A percentile compares a stretch with the other conserved stretches of the same genome.
Conservation (phyloP, 164 flowering plant genomes). For the Liriodendron chinense region DNA sequence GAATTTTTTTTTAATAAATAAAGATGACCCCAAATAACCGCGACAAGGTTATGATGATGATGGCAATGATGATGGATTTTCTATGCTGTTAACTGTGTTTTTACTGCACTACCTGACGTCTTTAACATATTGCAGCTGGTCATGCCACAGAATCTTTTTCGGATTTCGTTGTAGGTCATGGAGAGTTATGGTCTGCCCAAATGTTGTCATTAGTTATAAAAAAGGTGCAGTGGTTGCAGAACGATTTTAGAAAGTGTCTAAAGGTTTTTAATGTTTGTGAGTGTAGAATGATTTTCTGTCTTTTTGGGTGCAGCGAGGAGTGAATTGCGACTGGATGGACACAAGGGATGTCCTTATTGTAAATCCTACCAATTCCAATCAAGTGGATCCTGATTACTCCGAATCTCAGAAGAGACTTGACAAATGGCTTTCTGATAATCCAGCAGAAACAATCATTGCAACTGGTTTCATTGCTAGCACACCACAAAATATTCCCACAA, state of each 20-base stretch:
- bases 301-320: constrained; percentile 51
- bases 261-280: neutral
- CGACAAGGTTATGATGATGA: neutral
- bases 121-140: constrained; percentile 66
- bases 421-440: constrained; percentile 67
- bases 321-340: constrained; percentile 91
- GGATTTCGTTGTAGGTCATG: constrained; percentile 95
- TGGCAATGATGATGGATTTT: neutral
- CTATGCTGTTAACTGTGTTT: neutral
- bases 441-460: constrained; percentile 71
- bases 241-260: neutral
- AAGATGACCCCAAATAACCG: neutral
- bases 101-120: constrained; percentile 2
- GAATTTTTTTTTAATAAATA: too few relatives aligned
- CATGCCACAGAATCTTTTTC: constrained; percentile 95
- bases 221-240: constrained; percentile 45
- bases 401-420: constrained; percentile 80
- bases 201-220: constrained; percentile 60
- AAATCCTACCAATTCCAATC: constrained; percentile 76
- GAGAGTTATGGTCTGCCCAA: constrained; percentile 97
- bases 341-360: constrained; percentile 92
- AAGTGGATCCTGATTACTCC: constrained; percentile 84
- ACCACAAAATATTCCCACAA: constrained; percentile 85
- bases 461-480: constrained; percentile 97
- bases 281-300: neutral